Conservation (phyloP, 1,284 basidiomycete species). For the Ceratorhiza oryzae-sativae region DNA sequence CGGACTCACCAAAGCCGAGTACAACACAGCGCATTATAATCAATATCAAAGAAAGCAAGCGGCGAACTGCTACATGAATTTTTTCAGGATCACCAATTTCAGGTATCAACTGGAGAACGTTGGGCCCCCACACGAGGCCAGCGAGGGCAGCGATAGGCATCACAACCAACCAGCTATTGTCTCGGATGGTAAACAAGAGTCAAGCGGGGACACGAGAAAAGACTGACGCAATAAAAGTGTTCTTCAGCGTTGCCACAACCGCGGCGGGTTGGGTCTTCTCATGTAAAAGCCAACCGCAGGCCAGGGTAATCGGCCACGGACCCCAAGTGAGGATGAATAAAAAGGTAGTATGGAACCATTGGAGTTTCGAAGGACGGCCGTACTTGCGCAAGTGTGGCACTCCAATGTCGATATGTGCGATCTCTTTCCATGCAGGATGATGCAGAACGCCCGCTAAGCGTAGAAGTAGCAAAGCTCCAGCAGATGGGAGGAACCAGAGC, state of each 20-base stretch:
- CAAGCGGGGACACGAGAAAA: neutral
- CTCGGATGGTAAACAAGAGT: neutral
- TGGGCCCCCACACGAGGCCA: slow-evolving; percentile 21
- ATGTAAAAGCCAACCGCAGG: slow-evolving; percentile 30
- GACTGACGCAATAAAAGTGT: slow-evolving; percentile 26
- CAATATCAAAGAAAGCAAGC: slow-evolving; percentile 24
- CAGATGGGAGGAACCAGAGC: slow-evolving; percentile 41
- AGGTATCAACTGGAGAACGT: slow-evolving; percentile 13
- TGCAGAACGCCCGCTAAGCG: slow-evolving; percentile 33
- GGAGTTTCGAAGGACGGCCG: slow-evolving; percentile 33
- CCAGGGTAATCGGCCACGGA: slow-evolving; percentile 27
- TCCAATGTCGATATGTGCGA: slow-evolving; percentile 40
- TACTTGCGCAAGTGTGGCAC: slow-evolving; percentile 30
- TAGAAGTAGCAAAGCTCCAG: slow-evolving; percentile 31
- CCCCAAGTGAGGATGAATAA: slow-evolving; percentile 39
- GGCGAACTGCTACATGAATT: slow-evolving; percentile 14
- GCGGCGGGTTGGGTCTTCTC: slow-evolving; percentile 16
- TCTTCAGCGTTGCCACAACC: slow-evolving; percentile 16
- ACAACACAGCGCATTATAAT: slow-evolving; percentile 34
- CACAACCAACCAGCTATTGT: slow-evolving; percentile 11
- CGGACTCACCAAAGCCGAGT: slow-evolving; percentile 27
- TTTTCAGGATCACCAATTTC: slow-evolving; percentile 23
- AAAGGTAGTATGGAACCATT: slow-evolving; percentile 31
- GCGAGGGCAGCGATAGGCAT: slow-evolving; percentile 23
- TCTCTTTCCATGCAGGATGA: slow-evolving; percentile 42